Percentiles rank a stretch among this genome's conserved stretches.
phyloP scores from a whole-genome alignment of 2,329 filamentous ascomycete species.

The Ilyonectria sp. region DNA sequence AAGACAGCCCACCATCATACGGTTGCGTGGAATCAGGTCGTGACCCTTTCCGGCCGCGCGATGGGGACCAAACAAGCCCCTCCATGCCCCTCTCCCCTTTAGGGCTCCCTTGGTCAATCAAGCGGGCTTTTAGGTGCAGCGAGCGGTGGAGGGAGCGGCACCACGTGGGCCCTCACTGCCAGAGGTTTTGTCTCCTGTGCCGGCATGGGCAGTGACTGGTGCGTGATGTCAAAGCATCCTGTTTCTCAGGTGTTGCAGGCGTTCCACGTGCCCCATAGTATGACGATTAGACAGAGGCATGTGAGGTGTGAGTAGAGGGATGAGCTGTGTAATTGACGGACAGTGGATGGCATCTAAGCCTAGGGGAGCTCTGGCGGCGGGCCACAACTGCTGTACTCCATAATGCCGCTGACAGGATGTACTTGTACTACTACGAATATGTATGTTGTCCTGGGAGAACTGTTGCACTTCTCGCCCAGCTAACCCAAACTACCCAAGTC shows the following conservation, averaged over 20 bases:
- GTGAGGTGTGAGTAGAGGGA: conserved; percentile 13
- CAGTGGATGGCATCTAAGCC: not conserved
- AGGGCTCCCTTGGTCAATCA: conserved; percentile 34
- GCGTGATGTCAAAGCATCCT: not conserved
- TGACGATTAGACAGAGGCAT: conserved; percentile 18
- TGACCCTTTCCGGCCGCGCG: conserved; percentile 13
- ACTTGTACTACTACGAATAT: not conserved
- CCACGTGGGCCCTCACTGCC: conserved; percentile 43
- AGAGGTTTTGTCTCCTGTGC: conserved; percentile 31
- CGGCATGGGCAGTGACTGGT: not conserved
- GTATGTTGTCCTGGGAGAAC: not conserved
- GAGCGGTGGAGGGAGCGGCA: conserved; percentile 40
- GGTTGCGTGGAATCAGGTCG: conserved; percentile 36
- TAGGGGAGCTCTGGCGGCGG: not conserved
- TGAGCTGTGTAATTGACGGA: not conserved
- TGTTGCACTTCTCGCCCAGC: not conserved
- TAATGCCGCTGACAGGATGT: not conserved
- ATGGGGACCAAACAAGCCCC: conserved; percentile 33
- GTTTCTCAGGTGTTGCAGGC: not conserved
- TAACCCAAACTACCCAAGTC: not conserved
- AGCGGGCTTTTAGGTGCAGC: conserved; percentile 29
- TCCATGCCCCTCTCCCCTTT: conserved; percentile 23
- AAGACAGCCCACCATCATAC: conserved; percentile 47
- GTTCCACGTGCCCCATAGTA: conserved; percentile 24
- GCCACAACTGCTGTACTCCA: not conserved